phyloP scores from a whole-genome alignment of 257 asterid genomes.

The Fraxinus cuspidata region DNA sequence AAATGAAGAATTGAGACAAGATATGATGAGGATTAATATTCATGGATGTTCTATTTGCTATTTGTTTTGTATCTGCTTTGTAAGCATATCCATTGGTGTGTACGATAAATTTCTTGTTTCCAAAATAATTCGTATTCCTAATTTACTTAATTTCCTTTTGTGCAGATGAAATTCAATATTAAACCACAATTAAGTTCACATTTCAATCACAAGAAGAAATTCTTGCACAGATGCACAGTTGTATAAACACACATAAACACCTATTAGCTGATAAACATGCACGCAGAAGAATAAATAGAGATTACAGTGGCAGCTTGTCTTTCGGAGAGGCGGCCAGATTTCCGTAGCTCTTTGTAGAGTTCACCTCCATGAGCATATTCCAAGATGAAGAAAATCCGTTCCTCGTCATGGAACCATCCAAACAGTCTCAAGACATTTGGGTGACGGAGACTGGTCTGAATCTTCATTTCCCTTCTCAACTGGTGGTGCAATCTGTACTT shows the following conservation, averaged over 20 bases:
- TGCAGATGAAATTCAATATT: too few relatives aligned
- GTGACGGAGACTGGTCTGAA: conserved; percentile 70
- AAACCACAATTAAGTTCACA: background rate
- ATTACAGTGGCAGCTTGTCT: conserved; percentile 79
- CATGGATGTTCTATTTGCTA: too few relatives aligned
- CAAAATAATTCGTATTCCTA: too few relatives aligned
- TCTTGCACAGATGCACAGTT: background rate
- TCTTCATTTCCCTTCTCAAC: conserved; percentile 89
- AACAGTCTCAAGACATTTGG: conserved; percentile 75
- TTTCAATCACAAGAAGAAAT: background rate
- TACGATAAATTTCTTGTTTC: too few relatives aligned
- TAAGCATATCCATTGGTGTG: too few relatives aligned
- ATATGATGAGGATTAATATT: too few relatives aligned
- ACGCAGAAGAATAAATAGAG: background rate
- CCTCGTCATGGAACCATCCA: conserved; percentile 93
- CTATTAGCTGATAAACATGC: background rate
- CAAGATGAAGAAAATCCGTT: conserved; percentile 74
- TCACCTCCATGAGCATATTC: conserved; percentile 94
- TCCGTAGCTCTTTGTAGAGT: conserved; percentile 73
- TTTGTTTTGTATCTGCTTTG: too few relatives aligned
- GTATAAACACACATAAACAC: background rate
- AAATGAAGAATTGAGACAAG: too few relatives aligned
- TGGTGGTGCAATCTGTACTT: conserved; percentile 78
- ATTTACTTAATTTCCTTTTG: too few relatives aligned
- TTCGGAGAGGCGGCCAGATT: conserved; percentile 59